These are phyloP conservation scores for Solanum paucissectum DNA, from an alignment of 257 asterid genomes.

Conservation along the genomic window DNA sequence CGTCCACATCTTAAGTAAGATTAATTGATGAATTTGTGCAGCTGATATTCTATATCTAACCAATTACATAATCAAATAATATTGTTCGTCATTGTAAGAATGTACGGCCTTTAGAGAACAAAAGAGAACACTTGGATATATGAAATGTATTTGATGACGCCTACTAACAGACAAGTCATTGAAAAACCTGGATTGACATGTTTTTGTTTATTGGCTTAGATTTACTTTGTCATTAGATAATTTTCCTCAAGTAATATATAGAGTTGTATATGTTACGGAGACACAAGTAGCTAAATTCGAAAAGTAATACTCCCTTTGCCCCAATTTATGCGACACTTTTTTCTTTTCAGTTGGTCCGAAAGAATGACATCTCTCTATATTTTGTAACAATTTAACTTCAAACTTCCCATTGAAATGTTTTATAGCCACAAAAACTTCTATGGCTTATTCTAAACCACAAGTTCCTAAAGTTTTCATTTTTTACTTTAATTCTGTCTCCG, in stretches of 20 bases:
- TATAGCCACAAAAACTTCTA: not conserved
- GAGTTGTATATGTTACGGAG: not conserved
- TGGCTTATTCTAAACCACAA: not conserved
- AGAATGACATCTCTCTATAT: not conserved
- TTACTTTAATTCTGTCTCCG: not conserved
- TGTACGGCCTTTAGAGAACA: not conserved
- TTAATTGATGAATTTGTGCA: not conserved
- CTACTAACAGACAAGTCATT: not conserved
- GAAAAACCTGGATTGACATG: not conserved
- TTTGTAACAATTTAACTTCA: not conserved
- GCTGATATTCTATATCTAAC: not conserved
- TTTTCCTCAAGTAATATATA: not conserved
- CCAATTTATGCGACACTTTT: not conserved
- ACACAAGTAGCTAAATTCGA: not conserved
- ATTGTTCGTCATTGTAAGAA: not conserved
- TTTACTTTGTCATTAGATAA: not conserved
- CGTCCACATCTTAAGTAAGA: not conserved
- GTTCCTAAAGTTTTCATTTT: not conserved
- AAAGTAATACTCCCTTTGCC: not conserved
- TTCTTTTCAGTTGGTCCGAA: not conserved
- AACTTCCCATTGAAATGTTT: not conserved
- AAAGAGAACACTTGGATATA: not conserved
- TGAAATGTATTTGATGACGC: not conserved
- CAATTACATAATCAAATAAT: not conserved
- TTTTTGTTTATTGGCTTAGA: not conserved